Conservation (phyloP, 306 rosid genomes). For the Citrullus amarus region DNA sequence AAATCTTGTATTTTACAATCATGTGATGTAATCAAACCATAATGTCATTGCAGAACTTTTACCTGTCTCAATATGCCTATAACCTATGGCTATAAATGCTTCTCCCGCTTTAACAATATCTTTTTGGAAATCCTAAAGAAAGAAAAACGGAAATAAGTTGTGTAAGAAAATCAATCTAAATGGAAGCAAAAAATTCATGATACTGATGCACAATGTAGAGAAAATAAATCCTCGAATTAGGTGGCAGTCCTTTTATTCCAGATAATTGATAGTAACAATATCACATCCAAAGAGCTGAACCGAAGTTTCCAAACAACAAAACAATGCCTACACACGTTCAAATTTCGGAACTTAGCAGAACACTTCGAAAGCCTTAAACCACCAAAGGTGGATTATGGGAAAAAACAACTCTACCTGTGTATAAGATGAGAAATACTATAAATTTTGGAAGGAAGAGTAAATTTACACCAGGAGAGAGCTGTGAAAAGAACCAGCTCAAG, state of each 20-base stretch:
- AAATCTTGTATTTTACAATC: not conserved
- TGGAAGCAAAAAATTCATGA: not conserved
- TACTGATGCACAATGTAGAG: not conserved
- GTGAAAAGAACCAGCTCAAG: too few species aligned
- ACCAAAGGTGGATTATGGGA: too few species aligned
- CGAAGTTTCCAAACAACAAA: not conserved
- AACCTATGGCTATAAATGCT: conserved; percentile 65
- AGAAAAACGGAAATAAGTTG: conserved; percentile 1
- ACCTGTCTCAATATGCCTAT: conserved; percentile 93
- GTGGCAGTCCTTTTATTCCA: not conserved
- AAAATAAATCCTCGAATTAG: not conserved
- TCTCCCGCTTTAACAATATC: conserved; percentile 91
- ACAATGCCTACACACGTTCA: not conserved
- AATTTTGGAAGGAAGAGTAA: too few species aligned
- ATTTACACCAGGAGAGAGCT: too few species aligned
- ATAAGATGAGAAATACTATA: too few species aligned
- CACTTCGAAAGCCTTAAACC: not conserved
- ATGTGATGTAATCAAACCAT: not conserved
- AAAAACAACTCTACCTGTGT: too few species aligned
- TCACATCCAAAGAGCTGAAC: not conserved
- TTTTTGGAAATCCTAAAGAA: conserved; percentile 80
- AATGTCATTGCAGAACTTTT: conserved; percentile 17
- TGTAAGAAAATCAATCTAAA: not conserved
- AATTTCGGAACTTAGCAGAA: not conserved
- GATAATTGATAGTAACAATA: not conserved